Evolutionary conservation across 192 early-diverging fungal genomes (phyloP).

Genomic region (Tieghemiomyces parasiticus): DNA sequence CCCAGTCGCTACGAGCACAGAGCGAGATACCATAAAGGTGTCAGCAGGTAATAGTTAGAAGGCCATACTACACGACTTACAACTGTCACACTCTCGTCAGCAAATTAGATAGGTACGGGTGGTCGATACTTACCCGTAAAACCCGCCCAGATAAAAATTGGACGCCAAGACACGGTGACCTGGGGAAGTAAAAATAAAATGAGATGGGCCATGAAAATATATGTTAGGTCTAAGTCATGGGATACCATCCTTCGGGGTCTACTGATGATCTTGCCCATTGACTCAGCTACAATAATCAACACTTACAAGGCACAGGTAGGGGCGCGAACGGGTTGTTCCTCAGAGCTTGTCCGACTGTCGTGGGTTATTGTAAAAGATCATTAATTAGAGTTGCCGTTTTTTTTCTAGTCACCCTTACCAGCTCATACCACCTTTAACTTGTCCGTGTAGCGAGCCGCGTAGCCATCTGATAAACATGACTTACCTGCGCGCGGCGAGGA

Average conservation of each 20-base stretch:
- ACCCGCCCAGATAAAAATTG: not conserved
- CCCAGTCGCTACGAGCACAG: not conserved
- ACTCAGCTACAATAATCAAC: too few species aligned
- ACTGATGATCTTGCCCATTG: too few species aligned
- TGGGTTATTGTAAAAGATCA: not conserved
- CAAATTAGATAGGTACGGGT: too few species aligned
- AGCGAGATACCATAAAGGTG: not conserved
- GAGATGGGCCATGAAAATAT: too few species aligned
- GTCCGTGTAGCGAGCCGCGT: not conserved
- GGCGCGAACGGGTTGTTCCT: not conserved
- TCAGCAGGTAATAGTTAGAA: too few species aligned
- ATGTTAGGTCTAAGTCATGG: too few species aligned
- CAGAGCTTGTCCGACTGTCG: not conserved
- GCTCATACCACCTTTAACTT: not conserved
- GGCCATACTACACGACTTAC: too few species aligned
- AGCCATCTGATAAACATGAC: not conserved
- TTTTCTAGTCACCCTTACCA: not conserved
- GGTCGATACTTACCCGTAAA: not conserved
- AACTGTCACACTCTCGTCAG: too few species aligned
- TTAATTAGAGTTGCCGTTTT: not conserved
- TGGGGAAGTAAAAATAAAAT: not conserved
- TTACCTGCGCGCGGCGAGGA: not conserved
- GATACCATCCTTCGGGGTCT: too few species aligned
- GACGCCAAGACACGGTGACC: not conserved
- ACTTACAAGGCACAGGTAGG: not conserved